phyloP scores from a whole-genome alignment of 306 rosid genomes.

The Lathyrus aphaca region DNA sequence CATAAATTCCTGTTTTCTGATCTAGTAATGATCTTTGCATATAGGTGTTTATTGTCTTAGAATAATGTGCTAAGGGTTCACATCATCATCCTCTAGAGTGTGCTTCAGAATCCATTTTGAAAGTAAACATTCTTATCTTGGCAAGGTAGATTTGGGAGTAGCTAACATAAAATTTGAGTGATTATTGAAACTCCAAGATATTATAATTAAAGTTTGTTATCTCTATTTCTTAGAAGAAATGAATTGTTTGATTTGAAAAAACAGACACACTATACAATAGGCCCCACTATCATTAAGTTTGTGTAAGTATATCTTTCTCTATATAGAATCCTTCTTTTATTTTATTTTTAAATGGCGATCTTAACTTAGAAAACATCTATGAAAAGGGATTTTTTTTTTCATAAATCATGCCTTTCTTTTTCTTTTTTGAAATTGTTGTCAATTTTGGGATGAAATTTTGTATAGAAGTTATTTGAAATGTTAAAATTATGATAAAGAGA shows the following conservation, averaged over 20 bases:
- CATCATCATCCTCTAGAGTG: slow-evolving; percentile 20
- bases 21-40: slow-evolving; percentile 1
- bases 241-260: too few species aligned
- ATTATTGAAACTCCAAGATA: slow-evolving; percentile 14
- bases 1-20: not conserved
- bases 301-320: too few species aligned
- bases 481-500: slow-evolving; percentile 1
- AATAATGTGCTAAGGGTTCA: not conserved
- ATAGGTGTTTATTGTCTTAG: slow-evolving; percentile 23
- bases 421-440: not conserved
- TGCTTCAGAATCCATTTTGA: slow-evolving; percentile 17
- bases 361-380: not conserved
- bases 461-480: slow-evolving; percentile 6
- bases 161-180: not conserved
- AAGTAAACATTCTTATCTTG: slow-evolving; percentile 5
- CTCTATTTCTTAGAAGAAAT: too few species aligned
- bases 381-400: not conserved
- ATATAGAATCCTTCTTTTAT: too few species aligned
- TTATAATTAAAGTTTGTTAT: not conserved
- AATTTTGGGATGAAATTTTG: not conserved
- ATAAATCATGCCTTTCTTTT: not conserved
- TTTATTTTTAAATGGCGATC: too few species aligned
- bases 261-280: too few species aligned
- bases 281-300: too few species aligned
- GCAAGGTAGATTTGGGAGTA: not conserved